Percentiles rank a stretch among this genome's conserved stretches.
Conservation (phyloP, 805 yeast genomes). For the Sungouiella thailandica region DNA sequence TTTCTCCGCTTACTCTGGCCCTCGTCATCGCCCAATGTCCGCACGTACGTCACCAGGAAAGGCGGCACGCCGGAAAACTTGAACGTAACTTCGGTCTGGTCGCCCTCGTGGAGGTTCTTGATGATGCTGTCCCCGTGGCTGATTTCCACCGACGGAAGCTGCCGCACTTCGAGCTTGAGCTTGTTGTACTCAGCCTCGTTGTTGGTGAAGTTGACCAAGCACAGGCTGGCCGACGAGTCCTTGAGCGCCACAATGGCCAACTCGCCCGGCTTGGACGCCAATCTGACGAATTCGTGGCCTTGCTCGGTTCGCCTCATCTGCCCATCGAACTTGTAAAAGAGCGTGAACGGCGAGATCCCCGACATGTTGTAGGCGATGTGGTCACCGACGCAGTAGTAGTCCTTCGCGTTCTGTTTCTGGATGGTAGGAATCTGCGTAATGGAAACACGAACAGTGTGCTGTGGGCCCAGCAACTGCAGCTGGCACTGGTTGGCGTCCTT, state of each 20-base stretch:
- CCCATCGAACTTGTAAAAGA: conserved; percentile 71
- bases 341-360: conserved; percentile 76
- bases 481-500: conserved; percentile 69
- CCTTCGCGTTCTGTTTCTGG: conserved; percentile 18
- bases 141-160: conserved; percentile 72
- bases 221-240: conserved; percentile 69
- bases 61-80: conserved; percentile 88
- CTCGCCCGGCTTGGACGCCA: conserved; percentile 80
- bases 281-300: conserved; percentile 46
- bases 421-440: conserved; percentile 79
- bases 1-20: conserved; percentile 11
- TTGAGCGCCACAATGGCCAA: conserved; percentile 61
- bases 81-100: conserved; percentile 82
- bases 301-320: conserved; percentile 52
- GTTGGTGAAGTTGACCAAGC: conserved; percentile 56
- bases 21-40: conserved; percentile 48
- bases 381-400: conserved; percentile 87
- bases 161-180: conserved; percentile 35
- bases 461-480: conserved; percentile 32
- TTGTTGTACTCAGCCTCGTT: conserved; percentile 27
- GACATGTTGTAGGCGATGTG: conserved; percentile 68
- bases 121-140: conserved; percentile 70
- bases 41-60: conserved; percentile 75
- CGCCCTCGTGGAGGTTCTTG: conserved; percentile 91
- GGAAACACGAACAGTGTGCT: conserved; percentile 45